A percentile compares a stretch with the other conserved stretches of the same genome.
Conservation (phyloP, 2,329 filamentous ascomycete genomes). For the Xylariaceae sp. region DNA sequence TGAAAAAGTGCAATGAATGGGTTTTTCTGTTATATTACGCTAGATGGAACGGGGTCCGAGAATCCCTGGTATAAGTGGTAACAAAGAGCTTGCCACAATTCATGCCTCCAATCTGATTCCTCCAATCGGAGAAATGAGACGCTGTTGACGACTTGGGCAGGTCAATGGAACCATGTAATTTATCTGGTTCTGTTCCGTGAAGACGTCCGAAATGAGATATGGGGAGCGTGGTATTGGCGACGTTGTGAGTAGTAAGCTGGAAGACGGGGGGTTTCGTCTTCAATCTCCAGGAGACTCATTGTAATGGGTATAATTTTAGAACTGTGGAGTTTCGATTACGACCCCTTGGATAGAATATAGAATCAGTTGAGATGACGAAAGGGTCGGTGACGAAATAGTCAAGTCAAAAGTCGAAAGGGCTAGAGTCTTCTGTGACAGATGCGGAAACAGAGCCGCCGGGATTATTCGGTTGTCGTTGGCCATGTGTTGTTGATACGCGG, state of each 20-base stretch:
- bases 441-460: not conserved
- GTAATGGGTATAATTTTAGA: not conserved
- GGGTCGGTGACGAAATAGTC: not conserved
- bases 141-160: not conserved
- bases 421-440: not conserved
- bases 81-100: too few species aligned
- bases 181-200: not conserved
- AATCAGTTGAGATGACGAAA: not conserved
- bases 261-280: too few species aligned
- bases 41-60: too few species aligned
- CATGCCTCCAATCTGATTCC: not conserved
- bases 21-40: too few species aligned
- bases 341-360: not conserved
- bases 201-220: too few species aligned
- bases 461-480: not conserved
- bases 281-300: too few species aligned
- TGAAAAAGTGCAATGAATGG: not conserved
- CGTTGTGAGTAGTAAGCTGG: too few species aligned
- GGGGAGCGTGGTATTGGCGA: too few species aligned
- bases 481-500: too few species aligned
- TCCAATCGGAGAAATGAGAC: not conserved
- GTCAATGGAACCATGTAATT: not conserved
- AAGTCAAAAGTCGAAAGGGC: not conserved
- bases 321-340: not conserved
- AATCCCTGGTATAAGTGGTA: too few species aligned